These are phyloP conservation scores for Stemphylium vesicarium DNA, from an alignment of 2,329 filamentous ascomycete genomes.

Conservation along the genomic window DNA sequence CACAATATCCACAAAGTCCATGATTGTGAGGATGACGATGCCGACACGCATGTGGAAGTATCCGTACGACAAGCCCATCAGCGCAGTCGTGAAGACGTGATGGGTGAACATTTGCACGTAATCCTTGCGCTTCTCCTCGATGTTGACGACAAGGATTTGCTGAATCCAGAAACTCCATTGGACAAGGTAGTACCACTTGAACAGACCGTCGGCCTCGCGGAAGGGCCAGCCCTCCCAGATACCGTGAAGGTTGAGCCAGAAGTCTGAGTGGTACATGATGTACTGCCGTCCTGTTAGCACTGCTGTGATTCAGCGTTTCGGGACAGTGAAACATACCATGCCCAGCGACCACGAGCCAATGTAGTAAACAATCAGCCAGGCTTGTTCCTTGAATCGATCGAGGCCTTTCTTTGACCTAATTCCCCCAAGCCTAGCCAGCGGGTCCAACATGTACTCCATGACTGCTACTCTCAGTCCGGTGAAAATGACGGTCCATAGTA, in stretches of 20 bases:
- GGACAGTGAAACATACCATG: slow-evolving; percentile 63
- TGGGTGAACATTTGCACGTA: slow-evolving; percentile 96
- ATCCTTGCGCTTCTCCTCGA: slow-evolving; percentile 93
- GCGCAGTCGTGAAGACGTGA: slow-evolving; percentile 84
- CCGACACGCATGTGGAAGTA: slow-evolving; percentile 88
- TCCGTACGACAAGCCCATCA: slow-evolving; percentile 82
- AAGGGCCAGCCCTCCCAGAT: slow-evolving; percentile 88
- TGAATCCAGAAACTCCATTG: slow-evolving; percentile 95
- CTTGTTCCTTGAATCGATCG: slow-evolving; percentile 90
- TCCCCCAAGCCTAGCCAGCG: slow-evolving; percentile 74
- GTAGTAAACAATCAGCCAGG: slow-evolving; percentile 88
- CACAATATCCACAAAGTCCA: slow-evolving; percentile 91
- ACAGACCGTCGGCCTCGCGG: slow-evolving; percentile 72
- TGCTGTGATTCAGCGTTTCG: not conserved
- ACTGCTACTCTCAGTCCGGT: slow-evolving; percentile 82
- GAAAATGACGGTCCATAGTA: slow-evolving; percentile 81
- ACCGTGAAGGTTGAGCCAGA: slow-evolving; percentile 76
- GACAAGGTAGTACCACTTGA: slow-evolving; percentile 88
- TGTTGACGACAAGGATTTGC: slow-evolving; percentile 91
- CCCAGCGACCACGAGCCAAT: slow-evolving; percentile 81
- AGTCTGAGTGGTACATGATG: slow-evolving; percentile 76
- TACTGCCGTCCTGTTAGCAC: slow-evolving; percentile 62
- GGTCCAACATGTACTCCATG: slow-evolving; percentile 87
- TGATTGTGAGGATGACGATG: slow-evolving; percentile 85
- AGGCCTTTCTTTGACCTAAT: slow-evolving; percentile 77